These are phyloP conservation scores for Podaxis rugospora DNA, from an alignment of 768 basidiomycete genomes.

Conservation along the genomic window DNA sequence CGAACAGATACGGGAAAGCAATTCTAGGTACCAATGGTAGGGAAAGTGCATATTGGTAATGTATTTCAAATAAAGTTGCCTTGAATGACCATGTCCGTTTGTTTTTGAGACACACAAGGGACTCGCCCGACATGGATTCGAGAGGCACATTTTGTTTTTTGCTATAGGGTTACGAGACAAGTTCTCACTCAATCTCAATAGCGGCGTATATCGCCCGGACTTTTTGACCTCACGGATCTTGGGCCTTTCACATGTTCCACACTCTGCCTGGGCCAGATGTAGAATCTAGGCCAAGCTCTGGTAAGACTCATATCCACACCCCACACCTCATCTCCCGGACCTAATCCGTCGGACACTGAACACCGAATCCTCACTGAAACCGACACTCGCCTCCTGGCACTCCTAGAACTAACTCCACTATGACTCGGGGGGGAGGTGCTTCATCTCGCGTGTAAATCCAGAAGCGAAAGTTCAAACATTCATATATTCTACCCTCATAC, in stretches of 20 bases:
- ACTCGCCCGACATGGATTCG: too few species aligned
- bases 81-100: too few species aligned
- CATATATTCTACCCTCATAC: neutral
- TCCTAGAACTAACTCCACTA: neutral
- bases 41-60: too few species aligned
- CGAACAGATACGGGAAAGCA: neutral
- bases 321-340: neutral
- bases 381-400: neutral
- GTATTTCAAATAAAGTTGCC: too few species aligned
- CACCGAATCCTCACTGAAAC: neutral
- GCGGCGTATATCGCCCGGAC: too few species aligned
- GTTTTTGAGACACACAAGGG: too few species aligned
- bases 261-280: neutral
- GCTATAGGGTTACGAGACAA: too few species aligned
- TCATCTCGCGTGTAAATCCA: neutral
- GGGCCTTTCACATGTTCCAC: too few species aligned
- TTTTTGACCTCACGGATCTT: too few species aligned
- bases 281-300: neutral
- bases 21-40: neutral
- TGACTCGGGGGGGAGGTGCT: neutral
- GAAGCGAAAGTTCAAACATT: neutral
- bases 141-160: too few species aligned
- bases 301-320: neutral
- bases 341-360: neutral
- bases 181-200: too few species aligned